Conservation (phyloP, 2,329 filamentous ascomycete species). For the Simplicillium sp. region DNA sequence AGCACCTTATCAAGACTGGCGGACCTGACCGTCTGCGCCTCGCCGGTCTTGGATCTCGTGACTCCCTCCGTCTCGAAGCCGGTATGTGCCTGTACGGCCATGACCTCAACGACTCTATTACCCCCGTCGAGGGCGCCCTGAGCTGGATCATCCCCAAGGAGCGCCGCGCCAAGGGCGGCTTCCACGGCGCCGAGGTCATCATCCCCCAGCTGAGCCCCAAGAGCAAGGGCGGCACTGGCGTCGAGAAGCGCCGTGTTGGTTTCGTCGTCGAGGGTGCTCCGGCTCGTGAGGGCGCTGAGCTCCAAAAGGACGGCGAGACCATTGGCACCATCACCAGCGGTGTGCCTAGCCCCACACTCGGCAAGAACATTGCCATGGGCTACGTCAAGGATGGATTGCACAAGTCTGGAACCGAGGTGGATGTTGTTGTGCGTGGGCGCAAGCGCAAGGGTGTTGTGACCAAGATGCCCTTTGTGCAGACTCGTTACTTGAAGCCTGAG, state of each 20-base stretch:
- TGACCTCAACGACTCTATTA: constrained; percentile 74
- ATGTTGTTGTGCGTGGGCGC: constrained; percentile 69
- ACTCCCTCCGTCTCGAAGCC: constrained; percentile 87
- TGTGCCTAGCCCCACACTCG: constrained; percentile 76
- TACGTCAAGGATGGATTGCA: constrained; percentile 76
- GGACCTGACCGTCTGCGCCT: constrained; percentile 57
- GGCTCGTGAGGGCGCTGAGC: constrained; percentile 78
- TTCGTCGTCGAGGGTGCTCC: constrained; percentile 78
- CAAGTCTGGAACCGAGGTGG: constrained; percentile 74
- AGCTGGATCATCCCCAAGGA: constrained; percentile 79
- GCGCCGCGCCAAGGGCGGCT: constrained; percentile 58
- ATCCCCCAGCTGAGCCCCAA: constrained; percentile 65
- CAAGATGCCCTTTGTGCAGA: constrained; percentile 83
- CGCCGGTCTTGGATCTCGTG: constrained; percentile 81
- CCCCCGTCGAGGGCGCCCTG: constrained; percentile 47
- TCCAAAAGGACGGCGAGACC: constrained; percentile 56
- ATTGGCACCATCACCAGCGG: constrained; percentile 83
- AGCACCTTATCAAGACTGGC: constrained; percentile 58
- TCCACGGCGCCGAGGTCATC: constrained; percentile 75
- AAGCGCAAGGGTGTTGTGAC: constrained; percentile 64
- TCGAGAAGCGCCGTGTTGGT: constrained; percentile 67
- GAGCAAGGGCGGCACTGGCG: constrained; percentile 62
- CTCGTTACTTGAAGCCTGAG: constrained; percentile 58
- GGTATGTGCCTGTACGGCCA: constrained; percentile 99
- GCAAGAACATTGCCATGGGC: constrained; percentile 93